Conservation (phyloP, 208 protist species). For the Herpetomonas tarakana region DNA sequence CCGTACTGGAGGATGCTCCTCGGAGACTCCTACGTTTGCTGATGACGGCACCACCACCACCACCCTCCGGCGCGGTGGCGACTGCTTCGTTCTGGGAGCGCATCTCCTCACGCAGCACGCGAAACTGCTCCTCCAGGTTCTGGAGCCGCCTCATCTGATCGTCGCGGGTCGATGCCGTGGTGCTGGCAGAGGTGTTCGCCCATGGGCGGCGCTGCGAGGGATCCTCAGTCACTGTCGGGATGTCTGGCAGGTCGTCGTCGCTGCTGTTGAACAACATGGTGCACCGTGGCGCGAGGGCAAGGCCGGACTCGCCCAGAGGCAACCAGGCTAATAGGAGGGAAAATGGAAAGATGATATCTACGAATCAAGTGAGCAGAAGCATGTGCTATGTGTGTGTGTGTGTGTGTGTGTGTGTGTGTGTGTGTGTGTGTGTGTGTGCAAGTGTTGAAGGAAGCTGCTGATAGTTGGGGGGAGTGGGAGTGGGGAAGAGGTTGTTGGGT, state of each 20-base stretch:
- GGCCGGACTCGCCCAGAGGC: too few species aligned
- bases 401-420: too few species aligned
- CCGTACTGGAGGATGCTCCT: neutral
- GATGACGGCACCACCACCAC: too few species aligned
- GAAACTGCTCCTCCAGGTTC: slow-evolving; percentile 41
- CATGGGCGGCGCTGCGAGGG: neutral
- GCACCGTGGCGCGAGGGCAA: too few species aligned
- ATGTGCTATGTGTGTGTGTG: too few species aligned
- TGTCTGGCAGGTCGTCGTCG: slow-evolving; percentile 48
- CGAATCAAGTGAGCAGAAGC: too few species aligned
- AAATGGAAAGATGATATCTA: too few species aligned
- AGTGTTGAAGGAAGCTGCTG: too few species aligned
- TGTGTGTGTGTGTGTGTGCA: too few species aligned
- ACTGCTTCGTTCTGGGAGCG: neutral
- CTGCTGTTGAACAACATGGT: slow-evolving; percentile 37
- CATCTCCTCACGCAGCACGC: slow-evolving; percentile 6
- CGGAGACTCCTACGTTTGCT: neutral
- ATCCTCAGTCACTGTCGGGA: slow-evolving; percentile 21
- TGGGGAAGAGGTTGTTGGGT: too few species aligned
- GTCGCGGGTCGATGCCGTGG: slow-evolving; percentile 3
- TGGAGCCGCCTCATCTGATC: slow-evolving; percentile 36
- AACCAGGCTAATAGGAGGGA: neutral
- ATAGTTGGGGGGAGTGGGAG: too few species aligned
- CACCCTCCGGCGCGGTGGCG: too few species aligned
- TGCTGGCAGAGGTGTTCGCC: neutral